These are phyloP conservation scores for Grigorovia yakushimaensis DNA, from an alignment of 805 yeast genomes.

Conservation along the genomic window DNA sequence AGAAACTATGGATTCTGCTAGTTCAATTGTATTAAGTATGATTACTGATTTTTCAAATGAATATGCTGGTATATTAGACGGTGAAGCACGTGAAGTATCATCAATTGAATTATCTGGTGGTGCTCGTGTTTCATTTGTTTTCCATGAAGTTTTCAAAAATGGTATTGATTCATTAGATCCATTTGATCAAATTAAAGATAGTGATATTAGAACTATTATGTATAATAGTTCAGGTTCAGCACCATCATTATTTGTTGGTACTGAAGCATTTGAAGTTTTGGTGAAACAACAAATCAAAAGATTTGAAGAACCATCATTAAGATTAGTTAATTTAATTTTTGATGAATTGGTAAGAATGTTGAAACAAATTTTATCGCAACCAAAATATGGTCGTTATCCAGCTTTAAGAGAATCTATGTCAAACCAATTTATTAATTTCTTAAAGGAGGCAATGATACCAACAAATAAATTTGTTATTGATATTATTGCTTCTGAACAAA, in stretches of 20 bases:
- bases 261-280: conserved; percentile 91
- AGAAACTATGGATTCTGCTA: conserved; percentile 80
- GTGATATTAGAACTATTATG: conserved; percentile 92
- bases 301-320: conserved; percentile 85
- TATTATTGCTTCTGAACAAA: conserved; percentile 76
- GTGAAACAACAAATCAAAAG: conserved; percentile 89
- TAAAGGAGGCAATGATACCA: conserved; percentile 72
- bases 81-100: conserved; percentile 83
- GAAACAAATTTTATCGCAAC: conserved; percentile 71
- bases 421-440: conserved; percentile 65
- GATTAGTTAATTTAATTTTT: conserved; percentile 82
- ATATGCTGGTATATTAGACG: conserved; percentile 82
- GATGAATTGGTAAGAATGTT: conserved; percentile 91
- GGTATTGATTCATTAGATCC: conserved; percentile 91
- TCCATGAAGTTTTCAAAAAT: conserved; percentile 90
- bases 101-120: conserved; percentile 93
- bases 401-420: conserved; percentile 79
- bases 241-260: conserved; percentile 92
- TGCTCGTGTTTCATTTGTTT: conserved; percentile 93
- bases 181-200: conserved; percentile 89
- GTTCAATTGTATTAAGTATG: conserved; percentile 79
- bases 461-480: conserved; percentile 80
- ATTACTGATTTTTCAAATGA: conserved; percentile 90
- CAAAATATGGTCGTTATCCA: conserved; percentile 84
- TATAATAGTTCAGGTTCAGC: conserved; percentile 95